Percentiles rank a stretch among this genome's conserved stretches.
Evolutionary conservation across 106 monocot genomes (phyloP).

Genomic region (Allium sativum): DNA sequence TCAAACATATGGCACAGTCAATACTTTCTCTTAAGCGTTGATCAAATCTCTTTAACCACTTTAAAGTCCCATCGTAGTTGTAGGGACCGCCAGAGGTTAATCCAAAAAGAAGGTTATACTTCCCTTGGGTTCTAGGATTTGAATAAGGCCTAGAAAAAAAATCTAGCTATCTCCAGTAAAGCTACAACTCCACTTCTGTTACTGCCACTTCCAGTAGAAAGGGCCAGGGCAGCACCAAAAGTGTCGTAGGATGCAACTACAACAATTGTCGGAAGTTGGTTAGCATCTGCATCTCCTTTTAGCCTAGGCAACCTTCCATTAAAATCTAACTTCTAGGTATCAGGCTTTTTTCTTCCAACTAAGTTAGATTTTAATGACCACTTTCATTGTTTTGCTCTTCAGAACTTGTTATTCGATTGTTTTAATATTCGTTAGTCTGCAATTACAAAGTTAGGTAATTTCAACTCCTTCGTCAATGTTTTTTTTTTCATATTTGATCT

Average conservation of each 20-base stretch:
- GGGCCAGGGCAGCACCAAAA: constrained; percentile 91
- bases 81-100: constrained; percentile 99
- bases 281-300: constrained; percentile 64
- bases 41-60: constrained; percentile 97
- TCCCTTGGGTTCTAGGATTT: constrained; percentile 84
- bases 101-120: constrained; percentile 94
- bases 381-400: too few species aligned
- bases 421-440: too few species aligned
- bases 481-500: too few species aligned
- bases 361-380: too few species aligned
- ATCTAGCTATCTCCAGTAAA: constrained; percentile 87
- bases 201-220: constrained; percentile 88
- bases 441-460: too few species aligned
- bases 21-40: constrained; percentile 90
- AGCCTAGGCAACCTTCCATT: constrained; percentile 93
- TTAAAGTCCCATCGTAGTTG: constrained; percentile 92
- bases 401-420: too few species aligned
- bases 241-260: constrained; percentile 97
- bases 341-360: too few species aligned
- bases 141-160: constrained; percentile 86
- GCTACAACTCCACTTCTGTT: constrained; percentile 96
- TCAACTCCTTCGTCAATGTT: too few species aligned
- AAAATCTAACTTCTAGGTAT: too few species aligned
- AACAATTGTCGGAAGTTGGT: constrained; percentile 93
- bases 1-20: constrained; percentile 99